phyloP scores from a whole-genome alignment of 2,329 filamentous ascomycete genomes.

The Hypoxylon sp. region DNA sequence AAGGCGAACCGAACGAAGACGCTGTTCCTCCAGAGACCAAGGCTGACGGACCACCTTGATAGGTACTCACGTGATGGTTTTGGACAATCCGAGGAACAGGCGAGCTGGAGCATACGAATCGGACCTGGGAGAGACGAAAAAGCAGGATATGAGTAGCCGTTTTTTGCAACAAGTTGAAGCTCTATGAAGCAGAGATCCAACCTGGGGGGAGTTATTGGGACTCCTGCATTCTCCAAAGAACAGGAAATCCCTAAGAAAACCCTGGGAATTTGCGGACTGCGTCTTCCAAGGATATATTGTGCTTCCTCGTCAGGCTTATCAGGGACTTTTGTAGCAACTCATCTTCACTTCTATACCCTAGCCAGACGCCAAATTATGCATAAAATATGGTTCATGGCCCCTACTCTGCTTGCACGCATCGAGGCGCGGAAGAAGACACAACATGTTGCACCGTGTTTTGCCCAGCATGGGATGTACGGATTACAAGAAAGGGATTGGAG shows the following conservation, averaged over 20 bases:
- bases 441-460: too few species aligned
- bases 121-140: neutral
- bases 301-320: too few species aligned
- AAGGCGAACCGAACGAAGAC: slow-evolving; percentile 39
- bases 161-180: neutral
- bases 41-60: neutral
- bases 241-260: neutral
- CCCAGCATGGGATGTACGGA: too few species aligned
- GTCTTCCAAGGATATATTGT: too few species aligned
- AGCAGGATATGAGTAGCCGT: neutral
- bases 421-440: too few species aligned
- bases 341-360: too few species aligned
- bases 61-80: neutral
- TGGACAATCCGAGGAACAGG: neutral
- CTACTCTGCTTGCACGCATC: too few species aligned
- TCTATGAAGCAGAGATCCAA: neutral
- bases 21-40: slow-evolving; percentile 18
- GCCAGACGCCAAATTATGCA: too few species aligned
- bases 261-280: neutral
- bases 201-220: neutral
- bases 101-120: neutral
- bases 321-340: too few species aligned
- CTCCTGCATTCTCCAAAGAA: neutral
- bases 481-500: neutral
- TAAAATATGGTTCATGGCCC: too few species aligned